Evolutionary conservation across 805 yeast species (phyloP).

Genomic region (Diddensiella santjacobensis): DNA sequence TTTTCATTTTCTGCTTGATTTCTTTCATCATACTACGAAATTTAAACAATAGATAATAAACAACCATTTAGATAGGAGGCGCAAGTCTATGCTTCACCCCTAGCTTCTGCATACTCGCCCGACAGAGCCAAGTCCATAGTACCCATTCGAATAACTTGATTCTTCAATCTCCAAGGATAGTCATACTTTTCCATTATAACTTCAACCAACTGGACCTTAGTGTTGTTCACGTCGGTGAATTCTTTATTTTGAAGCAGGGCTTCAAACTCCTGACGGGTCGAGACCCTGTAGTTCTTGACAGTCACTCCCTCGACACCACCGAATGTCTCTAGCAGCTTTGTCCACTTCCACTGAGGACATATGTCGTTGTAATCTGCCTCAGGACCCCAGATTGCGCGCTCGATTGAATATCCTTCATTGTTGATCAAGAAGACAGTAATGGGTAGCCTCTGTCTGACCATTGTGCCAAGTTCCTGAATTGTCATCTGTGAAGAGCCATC

Average conservation of each 20-base stretch:
- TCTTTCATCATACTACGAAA: neutral
- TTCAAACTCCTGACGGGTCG: conserved; percentile 39
- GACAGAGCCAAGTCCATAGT: conserved; percentile 24
- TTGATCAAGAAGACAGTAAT: conserved; percentile 75
- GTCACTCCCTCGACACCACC: conserved; percentile 27
- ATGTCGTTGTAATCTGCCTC: conserved; percentile 76
- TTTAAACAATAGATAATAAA: neutral
- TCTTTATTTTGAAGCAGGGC: conserved; percentile 37
- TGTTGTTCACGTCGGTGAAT: conserved; percentile 28
- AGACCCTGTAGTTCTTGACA: conserved; percentile 35
- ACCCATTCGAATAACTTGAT: conserved; percentile 28
- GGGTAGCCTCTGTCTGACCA: conserved; percentile 53
- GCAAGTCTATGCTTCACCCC: conserved; percentile 9
- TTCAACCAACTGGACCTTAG: conserved; percentile 52
- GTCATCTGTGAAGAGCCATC: conserved; percentile 97
- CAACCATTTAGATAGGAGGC: neutral
- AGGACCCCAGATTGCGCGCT: conserved; percentile 80
- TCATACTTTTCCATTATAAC: conserved; percentile 56
- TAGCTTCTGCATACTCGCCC: conserved; percentile 19
- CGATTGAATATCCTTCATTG: conserved; percentile 87
- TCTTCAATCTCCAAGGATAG: conserved; percentile 57
- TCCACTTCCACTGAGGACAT: conserved; percentile 79
- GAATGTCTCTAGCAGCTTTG: conserved; percentile 58
- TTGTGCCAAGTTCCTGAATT: conserved; percentile 72
- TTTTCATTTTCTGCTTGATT: too few relatives aligned